Evolutionary conservation across 495 filamentous ascomycete species (phyloP).

Genomic region (Penicillium fimorum): DNA sequence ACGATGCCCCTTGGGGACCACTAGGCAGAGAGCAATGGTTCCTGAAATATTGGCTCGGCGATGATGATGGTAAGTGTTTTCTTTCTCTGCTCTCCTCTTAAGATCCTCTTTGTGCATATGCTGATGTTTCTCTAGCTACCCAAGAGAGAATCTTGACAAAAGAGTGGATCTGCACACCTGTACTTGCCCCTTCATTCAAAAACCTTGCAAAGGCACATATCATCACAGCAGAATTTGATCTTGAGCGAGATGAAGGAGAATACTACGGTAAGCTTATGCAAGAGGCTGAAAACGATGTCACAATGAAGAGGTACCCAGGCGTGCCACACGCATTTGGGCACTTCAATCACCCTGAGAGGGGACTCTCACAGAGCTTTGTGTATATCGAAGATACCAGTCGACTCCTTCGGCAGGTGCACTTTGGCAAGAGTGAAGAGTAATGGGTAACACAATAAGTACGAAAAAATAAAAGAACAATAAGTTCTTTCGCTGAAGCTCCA

Average conservation of each 20-base stretch:
- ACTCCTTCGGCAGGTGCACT: constrained; percentile 14
- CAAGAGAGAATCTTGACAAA: constrained; percentile 15
- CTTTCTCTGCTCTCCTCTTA: neutral
- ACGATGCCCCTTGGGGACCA: constrained; percentile 27
- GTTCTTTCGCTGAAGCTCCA: neutral
- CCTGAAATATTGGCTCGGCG: constrained; percentile 26
- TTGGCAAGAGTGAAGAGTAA: neutral
- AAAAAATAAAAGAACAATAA: neutral
- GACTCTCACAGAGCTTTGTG: constrained; percentile 15
- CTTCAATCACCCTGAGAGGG: constrained; percentile 22
- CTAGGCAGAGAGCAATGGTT: constrained; percentile 29
- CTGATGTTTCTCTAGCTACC: neutral
- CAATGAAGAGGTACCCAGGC: constrained; percentile 25
- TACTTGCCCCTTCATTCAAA: constrained; percentile 20
- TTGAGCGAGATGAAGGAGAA: constrained; percentile 30
- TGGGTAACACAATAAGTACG: neutral
- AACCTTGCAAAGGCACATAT: constrained; percentile 26
- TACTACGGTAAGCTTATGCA: constrained; percentile 22
- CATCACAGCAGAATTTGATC: constrained; percentile 29
- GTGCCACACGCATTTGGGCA: constrained; percentile 33
- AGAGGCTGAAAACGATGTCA: constrained; percentile 25
- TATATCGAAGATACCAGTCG: constrained; percentile 17
- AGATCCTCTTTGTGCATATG: neutral
- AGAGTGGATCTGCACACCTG: constrained; percentile 28
- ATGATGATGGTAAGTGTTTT: constrained; percentile 11